Evolutionary conservation across 2,329 filamentous ascomycete genomes (phyloP).

Genomic region (Scopulariopsis brevicaulis): DNA sequence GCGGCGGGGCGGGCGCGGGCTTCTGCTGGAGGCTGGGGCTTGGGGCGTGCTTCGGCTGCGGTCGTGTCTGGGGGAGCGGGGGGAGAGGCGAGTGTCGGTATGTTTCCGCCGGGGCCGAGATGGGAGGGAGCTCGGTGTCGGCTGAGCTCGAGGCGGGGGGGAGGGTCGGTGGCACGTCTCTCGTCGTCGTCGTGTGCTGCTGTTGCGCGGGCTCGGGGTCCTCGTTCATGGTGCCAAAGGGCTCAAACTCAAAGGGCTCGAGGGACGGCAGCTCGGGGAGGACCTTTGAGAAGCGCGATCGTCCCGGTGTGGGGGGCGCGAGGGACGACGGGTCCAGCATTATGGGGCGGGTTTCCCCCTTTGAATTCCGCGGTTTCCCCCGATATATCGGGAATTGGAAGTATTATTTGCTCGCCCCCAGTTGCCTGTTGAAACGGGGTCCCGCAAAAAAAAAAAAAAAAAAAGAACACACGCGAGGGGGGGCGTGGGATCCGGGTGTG

Average conservation of each 20-base stretch:
- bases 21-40: conserved; percentile 5
- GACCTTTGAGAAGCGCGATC: conserved; percentile 47
- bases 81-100: conserved; percentile 9
- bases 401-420: background rate
- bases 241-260: conserved; percentile 8
- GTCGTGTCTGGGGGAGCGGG: conserved; percentile 8
- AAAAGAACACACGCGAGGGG: background rate
- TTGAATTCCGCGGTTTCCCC: background rate
- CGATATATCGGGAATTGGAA: conserved; percentile 2
- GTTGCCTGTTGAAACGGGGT: conserved; percentile 1
- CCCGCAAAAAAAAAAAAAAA: background rate
- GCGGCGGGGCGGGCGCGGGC: conserved; percentile 9
- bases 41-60: conserved; percentile 6
- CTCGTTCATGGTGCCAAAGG: background rate
- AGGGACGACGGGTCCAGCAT: conserved; percentile 11
- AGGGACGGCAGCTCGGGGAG: conserved; percentile 36
- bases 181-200: conserved; percentile 1
- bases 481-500: background rate
- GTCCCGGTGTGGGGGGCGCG: conserved; percentile 24
- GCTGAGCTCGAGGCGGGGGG: background rate
- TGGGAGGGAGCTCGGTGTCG: background rate
- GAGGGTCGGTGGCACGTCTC: background rate
- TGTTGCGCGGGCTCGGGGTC: conserved; percentile 3
- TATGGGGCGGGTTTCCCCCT: background rate
- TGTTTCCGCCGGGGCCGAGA: conserved; percentile 6